A percentile compares a stretch with the other conserved stretches of the same genome.
Evolutionary conservation across 345 rosid species (phyloP).

Genomic region (Reutealis trisperma): DNA sequence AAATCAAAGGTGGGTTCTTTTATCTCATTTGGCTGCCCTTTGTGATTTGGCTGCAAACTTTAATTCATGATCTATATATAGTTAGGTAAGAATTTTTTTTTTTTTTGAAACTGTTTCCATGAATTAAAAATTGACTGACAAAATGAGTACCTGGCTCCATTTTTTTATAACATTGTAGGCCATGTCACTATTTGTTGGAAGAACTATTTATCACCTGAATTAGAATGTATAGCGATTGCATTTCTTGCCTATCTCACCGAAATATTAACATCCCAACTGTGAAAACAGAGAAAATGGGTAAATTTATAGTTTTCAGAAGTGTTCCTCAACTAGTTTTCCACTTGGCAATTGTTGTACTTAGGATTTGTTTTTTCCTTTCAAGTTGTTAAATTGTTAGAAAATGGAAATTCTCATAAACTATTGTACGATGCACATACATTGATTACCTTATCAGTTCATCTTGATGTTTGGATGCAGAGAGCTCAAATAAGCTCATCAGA

Average conservation of each 20-base stretch:
- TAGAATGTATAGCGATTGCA: neutral
- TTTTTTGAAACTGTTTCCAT: neutral
- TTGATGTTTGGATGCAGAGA: slow-evolving; percentile 32
- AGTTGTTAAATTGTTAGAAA: neutral
- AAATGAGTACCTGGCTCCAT: neutral
- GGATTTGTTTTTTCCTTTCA: neutral
- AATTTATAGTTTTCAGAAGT: neutral
- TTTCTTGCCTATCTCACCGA: neutral
- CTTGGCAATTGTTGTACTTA: neutral
- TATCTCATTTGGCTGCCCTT: neutral
- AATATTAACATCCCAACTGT: neutral
- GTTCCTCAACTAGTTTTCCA: neutral
- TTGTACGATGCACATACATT: neutral
- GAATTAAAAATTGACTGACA: neutral
- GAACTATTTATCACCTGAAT: neutral
- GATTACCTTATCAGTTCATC: neutral
- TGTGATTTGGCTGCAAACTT: neutral
- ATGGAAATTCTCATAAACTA: neutral
- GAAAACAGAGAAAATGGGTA: neutral
- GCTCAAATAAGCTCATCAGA: slow-evolving; percentile 35
- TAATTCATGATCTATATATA: neutral
- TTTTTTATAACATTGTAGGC: neutral
- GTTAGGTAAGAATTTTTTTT: neutral
- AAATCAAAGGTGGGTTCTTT: slow-evolving; percentile 36
- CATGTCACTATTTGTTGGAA: neutral